phyloP scores from a whole-genome alignment of 2,329 filamentous ascomycete species.

The Diaporthe destruens region DNA sequence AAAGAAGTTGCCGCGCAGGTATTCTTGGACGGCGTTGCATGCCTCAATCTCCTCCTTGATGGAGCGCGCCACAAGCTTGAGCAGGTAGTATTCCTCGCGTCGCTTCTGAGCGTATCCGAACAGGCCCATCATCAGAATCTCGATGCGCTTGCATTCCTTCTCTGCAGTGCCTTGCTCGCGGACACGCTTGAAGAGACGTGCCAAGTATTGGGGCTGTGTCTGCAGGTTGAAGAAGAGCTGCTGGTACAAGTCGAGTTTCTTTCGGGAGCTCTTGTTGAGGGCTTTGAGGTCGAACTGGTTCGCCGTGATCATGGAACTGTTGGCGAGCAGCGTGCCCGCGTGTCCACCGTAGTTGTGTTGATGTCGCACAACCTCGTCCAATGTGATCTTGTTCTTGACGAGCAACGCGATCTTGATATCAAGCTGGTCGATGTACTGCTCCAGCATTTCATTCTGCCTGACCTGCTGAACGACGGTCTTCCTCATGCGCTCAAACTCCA shows the following conservation, averaged over 20 bases:
- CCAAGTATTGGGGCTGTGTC: conserved; percentile 95
- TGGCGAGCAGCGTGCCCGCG: conserved; percentile 85
- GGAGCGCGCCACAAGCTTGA: conserved; percentile 87
- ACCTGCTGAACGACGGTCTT: conserved; percentile 98
- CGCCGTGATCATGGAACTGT: conserved; percentile 86
- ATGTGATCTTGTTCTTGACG: conserved; percentile 99
- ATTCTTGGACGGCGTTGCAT: conserved; percentile 82
- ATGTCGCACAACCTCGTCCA: conserved; percentile 97
- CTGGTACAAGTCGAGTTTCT: conserved; percentile 96
- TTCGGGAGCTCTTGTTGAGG: conserved; percentile 94
- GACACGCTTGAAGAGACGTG: conserved; percentile 85
- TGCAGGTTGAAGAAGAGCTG: conserved; percentile 98
- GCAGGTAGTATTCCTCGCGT: conserved; percentile 94
- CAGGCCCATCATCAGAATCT: conserved; percentile 93
- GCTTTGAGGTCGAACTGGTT: conserved; percentile 98
- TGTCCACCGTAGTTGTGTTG: conserved; percentile 96
- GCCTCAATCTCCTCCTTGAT: conserved; percentile 87
- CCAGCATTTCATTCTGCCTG: conserved; percentile 94
- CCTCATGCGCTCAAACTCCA: conserved; percentile 93
- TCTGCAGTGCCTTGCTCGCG: conserved; percentile 88
- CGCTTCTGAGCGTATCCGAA: conserved; percentile 98
- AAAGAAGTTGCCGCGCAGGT: conserved; percentile 90
- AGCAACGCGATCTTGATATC: conserved; percentile 99
- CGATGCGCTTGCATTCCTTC: conserved; percentile 92
- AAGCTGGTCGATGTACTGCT: conserved; percentile 97